Conservation (phyloP, 2,329 filamentous ascomycete species). For the Phyllosticta ampelicida region DNA sequence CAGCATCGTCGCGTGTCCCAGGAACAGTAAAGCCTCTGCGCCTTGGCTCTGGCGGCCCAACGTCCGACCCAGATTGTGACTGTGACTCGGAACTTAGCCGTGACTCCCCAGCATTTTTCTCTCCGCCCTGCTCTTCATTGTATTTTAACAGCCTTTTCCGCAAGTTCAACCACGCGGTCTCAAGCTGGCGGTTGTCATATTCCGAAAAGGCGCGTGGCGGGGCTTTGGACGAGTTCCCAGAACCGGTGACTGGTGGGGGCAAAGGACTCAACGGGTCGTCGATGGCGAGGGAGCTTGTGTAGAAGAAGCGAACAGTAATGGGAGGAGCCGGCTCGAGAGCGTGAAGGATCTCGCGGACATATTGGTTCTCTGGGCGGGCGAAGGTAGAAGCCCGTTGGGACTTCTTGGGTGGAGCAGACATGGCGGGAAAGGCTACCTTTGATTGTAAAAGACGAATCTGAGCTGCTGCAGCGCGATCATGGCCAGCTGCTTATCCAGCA, state of each 20-base stretch:
- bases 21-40: slow-evolving; percentile 7
- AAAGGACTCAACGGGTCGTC: slow-evolving; percentile 75
- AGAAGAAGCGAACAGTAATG: slow-evolving; percentile 55
- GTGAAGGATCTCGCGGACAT: slow-evolving; percentile 36
- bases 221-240: slow-evolving; percentile 40
- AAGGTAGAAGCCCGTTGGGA: slow-evolving; percentile 5
- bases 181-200: slow-evolving; percentile 68
- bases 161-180: slow-evolving; percentile 64
- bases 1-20: neutral
- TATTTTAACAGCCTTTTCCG: slow-evolving; percentile 38
- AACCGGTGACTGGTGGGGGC: slow-evolving; percentile 41
- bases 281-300: slow-evolving; percentile 69
- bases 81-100: neutral
- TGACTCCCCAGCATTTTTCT: slow-evolving; percentile 18
- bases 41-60: neutral
- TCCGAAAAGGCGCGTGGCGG: slow-evolving; percentile 67
- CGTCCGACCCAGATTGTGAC: slow-evolving; percentile 5
- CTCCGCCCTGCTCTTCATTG: slow-evolving; percentile 25
- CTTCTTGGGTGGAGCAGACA: slow-evolving; percentile 1
- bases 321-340: slow-evolving; percentile 23
- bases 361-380: slow-evolving; percentile 27
- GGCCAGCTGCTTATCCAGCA: slow-evolving; percentile 1
- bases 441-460: neutral
- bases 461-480: neutral
- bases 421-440: slow-evolving; percentile 1